Percentiles rank a stretch among this genome's conserved stretches.
Conservation (phyloP, 768 basidiomycete genomes). For the Naganishia kalamii region DNA sequence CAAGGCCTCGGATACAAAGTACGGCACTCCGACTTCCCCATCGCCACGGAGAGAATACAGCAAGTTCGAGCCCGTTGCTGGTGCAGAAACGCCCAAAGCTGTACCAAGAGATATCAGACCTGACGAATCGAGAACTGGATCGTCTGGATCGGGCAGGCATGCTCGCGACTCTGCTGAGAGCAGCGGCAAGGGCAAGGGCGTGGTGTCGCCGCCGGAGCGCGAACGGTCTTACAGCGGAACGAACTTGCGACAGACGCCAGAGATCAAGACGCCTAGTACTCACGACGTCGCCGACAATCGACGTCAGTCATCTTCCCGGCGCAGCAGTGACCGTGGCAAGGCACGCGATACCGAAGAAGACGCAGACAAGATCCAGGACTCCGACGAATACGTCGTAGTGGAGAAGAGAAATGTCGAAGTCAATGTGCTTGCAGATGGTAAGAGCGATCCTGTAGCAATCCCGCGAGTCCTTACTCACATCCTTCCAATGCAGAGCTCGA, state of each 20-base stretch:
- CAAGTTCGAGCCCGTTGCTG: neutral
- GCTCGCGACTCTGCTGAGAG: neutral
- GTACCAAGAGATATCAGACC: neutral
- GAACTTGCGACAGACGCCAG: neutral
- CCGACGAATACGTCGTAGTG: conserved; percentile 79
- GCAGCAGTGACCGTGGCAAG: neutral
- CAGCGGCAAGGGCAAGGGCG: conserved; percentile 25
- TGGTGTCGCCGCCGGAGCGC: neutral
- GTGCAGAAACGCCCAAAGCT: neutral
- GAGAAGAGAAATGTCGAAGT: conserved; percentile 89
- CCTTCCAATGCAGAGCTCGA: conserved; percentile 44
- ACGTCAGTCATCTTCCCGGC: neutral
- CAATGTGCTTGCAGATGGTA: conserved; percentile 83
- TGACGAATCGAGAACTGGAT: neutral
- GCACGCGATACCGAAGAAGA: neutral
- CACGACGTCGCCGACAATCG: neutral
- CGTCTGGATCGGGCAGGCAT: too few relatives aligned
- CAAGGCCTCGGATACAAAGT: neutral
- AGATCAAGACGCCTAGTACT: neutral
- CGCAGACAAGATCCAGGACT: conserved; percentile 12
- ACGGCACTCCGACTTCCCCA: neutral
- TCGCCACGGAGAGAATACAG: neutral
- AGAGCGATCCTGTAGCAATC: conserved; percentile 31
- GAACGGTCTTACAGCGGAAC: neutral
- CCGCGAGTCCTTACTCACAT: neutral